Evolutionary conservation across 148 eudicot species (phyloP).

Genomic region (Rhododendron kiyosumense): DNA sequence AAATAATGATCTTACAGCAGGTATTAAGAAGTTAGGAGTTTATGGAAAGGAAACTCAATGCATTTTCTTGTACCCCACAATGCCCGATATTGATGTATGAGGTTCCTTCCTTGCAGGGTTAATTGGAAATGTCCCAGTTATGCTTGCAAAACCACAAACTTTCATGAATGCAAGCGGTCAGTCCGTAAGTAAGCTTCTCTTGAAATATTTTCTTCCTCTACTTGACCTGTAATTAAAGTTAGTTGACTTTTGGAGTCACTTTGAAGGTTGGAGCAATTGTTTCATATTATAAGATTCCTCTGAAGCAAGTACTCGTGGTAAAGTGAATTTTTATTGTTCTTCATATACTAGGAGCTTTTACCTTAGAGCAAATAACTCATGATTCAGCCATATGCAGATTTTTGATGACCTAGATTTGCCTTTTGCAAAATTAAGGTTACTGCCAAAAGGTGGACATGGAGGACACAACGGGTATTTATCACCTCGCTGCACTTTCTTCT

Average conservation of each 20-base stretch:
- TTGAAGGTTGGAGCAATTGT: constrained; percentile 87
- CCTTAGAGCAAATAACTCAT: constrained; percentile 6
- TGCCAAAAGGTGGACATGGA: constrained; percentile 99
- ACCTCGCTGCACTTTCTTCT: neutral
- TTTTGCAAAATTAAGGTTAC: constrained; percentile 75
- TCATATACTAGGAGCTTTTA: neutral
- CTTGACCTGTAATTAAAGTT: neutral
- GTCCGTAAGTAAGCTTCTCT: constrained; percentile 85
- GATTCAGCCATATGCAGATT: constrained; percentile 40
- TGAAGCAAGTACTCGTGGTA: constrained; percentile 96
- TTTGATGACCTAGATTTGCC: constrained; percentile 94
- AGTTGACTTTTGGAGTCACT: constrained; percentile 8
- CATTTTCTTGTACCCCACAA: neutral
- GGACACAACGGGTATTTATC: constrained; percentile 89
- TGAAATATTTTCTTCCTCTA: neutral
- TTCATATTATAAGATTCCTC: constrained; percentile 87
- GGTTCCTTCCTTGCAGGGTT: constrained; percentile 36
- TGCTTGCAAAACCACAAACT: constrained; percentile 95
- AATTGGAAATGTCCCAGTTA: constrained; percentile 70
- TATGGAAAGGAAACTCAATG: neutral
- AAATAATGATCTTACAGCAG: neutral
- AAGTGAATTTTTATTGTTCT: constrained; percentile 9
- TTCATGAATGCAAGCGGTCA: constrained; percentile 96
- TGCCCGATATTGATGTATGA: neutral
- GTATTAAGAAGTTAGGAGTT: neutral